Percentiles rank a stretch among this genome's conserved stretches.
These are phyloP conservation scores for Cercospora sojina DNA, from an alignment of 2,329 filamentous ascomycete species.

Conservation along the genomic window DNA sequence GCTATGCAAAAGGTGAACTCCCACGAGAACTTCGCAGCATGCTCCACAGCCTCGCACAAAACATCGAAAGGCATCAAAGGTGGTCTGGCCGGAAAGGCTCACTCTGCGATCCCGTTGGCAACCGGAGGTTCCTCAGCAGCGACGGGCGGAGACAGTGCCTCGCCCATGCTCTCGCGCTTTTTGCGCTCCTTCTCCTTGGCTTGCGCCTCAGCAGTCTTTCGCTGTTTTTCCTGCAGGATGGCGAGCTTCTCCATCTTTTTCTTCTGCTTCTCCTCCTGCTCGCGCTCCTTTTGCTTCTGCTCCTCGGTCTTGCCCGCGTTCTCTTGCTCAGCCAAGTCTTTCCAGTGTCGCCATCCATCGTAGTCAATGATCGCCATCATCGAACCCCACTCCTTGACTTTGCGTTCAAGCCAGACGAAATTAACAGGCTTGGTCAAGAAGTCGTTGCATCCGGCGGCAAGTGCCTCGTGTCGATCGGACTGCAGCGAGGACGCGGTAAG, in stretches of 20 bases:
- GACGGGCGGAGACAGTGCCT: constrained; percentile 5
- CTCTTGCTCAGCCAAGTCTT: constrained; percentile 62
- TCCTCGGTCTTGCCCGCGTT: constrained; percentile 40
- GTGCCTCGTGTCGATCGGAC: constrained; percentile 89
- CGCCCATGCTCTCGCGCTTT: constrained; percentile 20
- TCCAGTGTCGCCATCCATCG: constrained; percentile 97
- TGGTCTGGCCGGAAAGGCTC: too few species aligned
- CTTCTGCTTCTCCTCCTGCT: constrained; percentile 35
- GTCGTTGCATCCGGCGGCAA: constrained; percentile 95
- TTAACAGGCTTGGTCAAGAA: constrained; percentile 97
- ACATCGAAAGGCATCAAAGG: background rate
- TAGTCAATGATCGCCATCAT: constrained; percentile 99
- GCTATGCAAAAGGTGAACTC: background rate
- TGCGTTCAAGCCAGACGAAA: constrained; percentile 94
- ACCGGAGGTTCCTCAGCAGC: constrained; percentile 7
- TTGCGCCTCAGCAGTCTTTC: constrained; percentile 29
- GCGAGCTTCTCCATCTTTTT: constrained; percentile 37
- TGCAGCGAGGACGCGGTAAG: constrained; percentile 92
- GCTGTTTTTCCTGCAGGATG: constrained; percentile 33
- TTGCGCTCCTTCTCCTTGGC: constrained; percentile 29
- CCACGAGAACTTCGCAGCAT: background rate
- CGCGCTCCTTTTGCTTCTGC: constrained; percentile 34
- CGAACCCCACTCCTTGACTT: constrained; percentile 99
- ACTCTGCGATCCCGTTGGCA: constrained; percentile 4
- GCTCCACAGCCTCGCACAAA: background rate